Percentiles rank a stretch among this genome's conserved stretches.
Conservation (phyloP, 805 yeast species). For the Wickerhamomyces ciferrii region DNA sequence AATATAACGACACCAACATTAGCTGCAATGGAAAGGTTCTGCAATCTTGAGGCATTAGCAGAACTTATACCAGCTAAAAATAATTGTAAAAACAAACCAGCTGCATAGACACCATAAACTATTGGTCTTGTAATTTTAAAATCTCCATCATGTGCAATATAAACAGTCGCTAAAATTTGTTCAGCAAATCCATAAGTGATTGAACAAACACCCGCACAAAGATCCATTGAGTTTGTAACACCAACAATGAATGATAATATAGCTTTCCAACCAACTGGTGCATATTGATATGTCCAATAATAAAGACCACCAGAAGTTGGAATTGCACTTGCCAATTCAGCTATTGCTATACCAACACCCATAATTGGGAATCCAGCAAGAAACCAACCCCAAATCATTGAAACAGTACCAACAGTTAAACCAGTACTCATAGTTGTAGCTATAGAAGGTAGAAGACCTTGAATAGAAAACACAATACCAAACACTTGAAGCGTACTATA, state of each 20-base stretch:
- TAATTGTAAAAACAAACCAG: conserved; percentile 43
- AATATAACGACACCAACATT: conserved; percentile 45
- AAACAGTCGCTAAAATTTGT: conserved; percentile 49
- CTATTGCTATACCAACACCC: conserved; percentile 49
- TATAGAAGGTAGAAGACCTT: conserved; percentile 59
- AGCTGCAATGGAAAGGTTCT: conserved; percentile 46
- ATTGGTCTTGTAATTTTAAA: conserved; percentile 48
- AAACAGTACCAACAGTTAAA: conserved; percentile 50
- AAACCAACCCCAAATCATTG: conserved; percentile 65
- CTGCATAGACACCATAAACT: conserved; percentile 58
- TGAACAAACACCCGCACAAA: conserved; percentile 56
- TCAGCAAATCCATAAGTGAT: conserved; percentile 60
- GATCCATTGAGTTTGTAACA: conserved; percentile 55
- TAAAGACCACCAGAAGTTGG: conserved; percentile 71
- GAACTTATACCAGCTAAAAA: conserved; percentile 48
- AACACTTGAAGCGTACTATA: conserved; percentile 56
- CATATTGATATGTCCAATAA: conserved; percentile 56
- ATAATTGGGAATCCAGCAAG: conserved; percentile 48
- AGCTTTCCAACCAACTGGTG: conserved; percentile 43
- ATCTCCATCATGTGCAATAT: conserved; percentile 32
- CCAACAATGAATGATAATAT: conserved; percentile 57
- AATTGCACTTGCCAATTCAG: conserved; percentile 55
- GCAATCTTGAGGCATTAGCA: conserved; percentile 46
- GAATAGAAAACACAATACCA: conserved; percentile 61
- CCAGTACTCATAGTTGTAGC: conserved; percentile 45